A percentile compares a stretch with the other conserved stretches of the same genome.
Conservation (phyloP, 2,329 filamentous ascomycete species). For the Didymella sp. region DNA sequence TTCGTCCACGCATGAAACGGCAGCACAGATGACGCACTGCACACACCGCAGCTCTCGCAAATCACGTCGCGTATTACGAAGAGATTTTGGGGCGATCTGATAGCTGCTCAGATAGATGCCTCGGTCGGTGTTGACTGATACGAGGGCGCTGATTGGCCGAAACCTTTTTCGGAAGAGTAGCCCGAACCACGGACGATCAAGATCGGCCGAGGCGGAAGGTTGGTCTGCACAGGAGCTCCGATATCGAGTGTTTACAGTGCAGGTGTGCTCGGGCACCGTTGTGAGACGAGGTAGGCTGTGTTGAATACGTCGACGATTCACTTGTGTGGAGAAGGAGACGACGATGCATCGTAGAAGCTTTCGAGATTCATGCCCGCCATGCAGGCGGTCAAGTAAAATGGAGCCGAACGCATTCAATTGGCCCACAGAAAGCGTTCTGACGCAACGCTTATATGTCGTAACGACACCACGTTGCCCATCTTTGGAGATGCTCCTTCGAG, state of each 20-base stretch:
- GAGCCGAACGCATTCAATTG: not conserved
- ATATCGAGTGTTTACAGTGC: not conserved
- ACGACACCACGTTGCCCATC: not conserved
- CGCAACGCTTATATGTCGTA: not conserved
- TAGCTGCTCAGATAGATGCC: slow-evolving; percentile 26
- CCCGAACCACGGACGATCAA: slow-evolving; percentile 13
- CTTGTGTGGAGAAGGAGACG: not conserved
- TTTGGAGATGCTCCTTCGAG: no score
- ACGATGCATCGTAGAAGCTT: not conserved
- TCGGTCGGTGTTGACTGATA: slow-evolving; percentile 24
- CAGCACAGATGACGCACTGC: slow-evolving; percentile 23
- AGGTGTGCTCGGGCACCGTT: not conserved
- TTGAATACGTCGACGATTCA: not conserved
- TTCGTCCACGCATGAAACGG: slow-evolving; percentile 13
- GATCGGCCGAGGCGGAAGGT: slow-evolving; percentile 11
- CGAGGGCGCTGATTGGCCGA: slow-evolving; percentile 24
- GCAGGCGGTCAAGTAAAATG: not conserved
- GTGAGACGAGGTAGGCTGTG: not conserved
- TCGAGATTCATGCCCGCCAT: not conserved
- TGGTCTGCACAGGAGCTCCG: slow-evolving; percentile 4
- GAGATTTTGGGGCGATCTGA: slow-evolving; percentile 16
- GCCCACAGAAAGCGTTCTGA: not conserved
- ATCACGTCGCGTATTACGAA: slow-evolving; percentile 21
- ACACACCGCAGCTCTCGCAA: slow-evolving; percentile 15
- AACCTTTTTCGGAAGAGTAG: slow-evolving; percentile 2